Evolutionary conservation across 2,329 filamentous ascomycete genomes (phyloP).

Genomic region (Teratosphaeriaceae sp.): DNA sequence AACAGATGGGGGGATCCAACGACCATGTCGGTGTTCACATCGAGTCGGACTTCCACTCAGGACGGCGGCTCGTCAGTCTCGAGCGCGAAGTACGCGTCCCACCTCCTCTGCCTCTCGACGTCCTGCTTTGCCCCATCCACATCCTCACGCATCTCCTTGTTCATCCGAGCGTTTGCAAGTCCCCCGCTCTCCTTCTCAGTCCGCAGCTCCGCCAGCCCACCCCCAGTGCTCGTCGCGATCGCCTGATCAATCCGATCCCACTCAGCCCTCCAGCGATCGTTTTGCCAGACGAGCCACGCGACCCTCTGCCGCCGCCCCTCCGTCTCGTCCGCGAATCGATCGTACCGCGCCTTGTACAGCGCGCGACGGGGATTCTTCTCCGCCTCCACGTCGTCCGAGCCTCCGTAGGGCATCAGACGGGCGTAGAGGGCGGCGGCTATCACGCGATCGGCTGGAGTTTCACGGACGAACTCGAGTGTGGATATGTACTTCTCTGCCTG

Average conservation of each 20-base stretch:
- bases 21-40: too few species aligned
- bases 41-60: too few species aligned
- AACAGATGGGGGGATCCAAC: too few species aligned
- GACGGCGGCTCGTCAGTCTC: neutral
- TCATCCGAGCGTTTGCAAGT: neutral
- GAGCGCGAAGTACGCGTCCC: conserved; percentile 1
- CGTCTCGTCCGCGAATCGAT: neutral
- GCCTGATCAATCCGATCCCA: neutral
- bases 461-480: too few species aligned
- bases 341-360: neutral
- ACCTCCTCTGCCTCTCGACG: neutral
- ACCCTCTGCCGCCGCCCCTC: conserved; percentile 1
- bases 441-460: too few species aligned
- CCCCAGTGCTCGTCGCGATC: neutral
- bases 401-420: neutral
- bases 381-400: neutral
- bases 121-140: conserved; percentile 2
- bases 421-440: too few species aligned
- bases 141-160: neutral
- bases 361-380: conserved; percentile 1
- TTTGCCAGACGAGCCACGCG: neutral
- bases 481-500: too few species aligned
- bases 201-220: neutral
- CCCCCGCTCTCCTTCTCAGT: neutral
- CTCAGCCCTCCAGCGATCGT: neutral